A percentile compares a stretch with the other conserved stretches of the same genome.
These are phyloP conservation scores for Chalara sp. DNA, from an alignment of 2,329 filamentous ascomycete species.

Conservation along the genomic window DNA sequence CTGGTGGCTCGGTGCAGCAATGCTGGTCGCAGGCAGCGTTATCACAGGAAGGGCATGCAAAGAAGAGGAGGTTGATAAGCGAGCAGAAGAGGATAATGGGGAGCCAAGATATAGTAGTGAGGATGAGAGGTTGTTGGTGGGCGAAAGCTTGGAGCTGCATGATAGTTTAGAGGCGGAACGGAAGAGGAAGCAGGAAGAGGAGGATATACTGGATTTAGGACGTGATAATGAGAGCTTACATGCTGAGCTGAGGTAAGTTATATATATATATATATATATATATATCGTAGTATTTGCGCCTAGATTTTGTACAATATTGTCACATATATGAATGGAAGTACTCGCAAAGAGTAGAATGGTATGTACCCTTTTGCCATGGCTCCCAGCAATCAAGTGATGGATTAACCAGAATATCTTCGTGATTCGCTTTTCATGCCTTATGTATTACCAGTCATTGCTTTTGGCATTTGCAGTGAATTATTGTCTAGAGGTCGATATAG, in stretches of 20 bases:
- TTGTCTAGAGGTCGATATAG: too few relatives aligned
- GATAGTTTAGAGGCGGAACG: constrained; percentile 5
- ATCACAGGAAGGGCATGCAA: constrained; percentile 69
- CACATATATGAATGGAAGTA: too few relatives aligned
- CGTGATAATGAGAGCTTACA: not conserved
- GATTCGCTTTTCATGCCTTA: too few relatives aligned
- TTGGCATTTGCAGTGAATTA: too few relatives aligned
- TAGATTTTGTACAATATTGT: too few relatives aligned
- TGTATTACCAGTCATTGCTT: too few relatives aligned
- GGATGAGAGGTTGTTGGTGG: constrained; percentile 6
- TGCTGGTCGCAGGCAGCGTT: constrained; percentile 71
- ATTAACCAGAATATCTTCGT: too few relatives aligned
- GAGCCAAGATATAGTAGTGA: constrained; percentile 8
- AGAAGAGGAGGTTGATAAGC: constrained; percentile 16
- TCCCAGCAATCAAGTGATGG: too few relatives aligned
- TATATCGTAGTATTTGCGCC: too few relatives aligned
- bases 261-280: not conserved
- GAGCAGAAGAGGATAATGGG: constrained; percentile 5
- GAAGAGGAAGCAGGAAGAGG: constrained; percentile 12
- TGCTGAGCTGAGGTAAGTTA: constrained; percentile 4
- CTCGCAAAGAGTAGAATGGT: too few relatives aligned
- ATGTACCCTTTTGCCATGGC: too few relatives aligned
- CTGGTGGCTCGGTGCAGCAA: constrained; percentile 69
- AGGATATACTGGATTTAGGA: constrained; percentile 20
- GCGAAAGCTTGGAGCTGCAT: constrained; percentile 13